phyloP scores from a whole-genome alignment of 345 rosid species.

The Schrenkiella parvula region DNA sequence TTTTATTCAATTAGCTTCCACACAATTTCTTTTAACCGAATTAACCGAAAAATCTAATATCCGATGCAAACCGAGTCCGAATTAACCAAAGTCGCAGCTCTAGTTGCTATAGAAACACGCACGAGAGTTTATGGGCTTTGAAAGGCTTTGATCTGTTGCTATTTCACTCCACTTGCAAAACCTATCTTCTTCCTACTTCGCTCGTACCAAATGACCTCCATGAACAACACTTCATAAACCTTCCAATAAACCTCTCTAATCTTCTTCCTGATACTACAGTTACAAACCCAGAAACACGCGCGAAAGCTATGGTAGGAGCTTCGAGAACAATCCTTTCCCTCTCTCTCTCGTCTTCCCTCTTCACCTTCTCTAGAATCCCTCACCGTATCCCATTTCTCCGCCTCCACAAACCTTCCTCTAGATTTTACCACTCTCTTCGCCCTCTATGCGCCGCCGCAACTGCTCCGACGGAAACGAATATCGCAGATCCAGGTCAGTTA shows the following conservation, averaged over 20 bases:
- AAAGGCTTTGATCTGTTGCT: neutral
- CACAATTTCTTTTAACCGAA: too few species aligned
- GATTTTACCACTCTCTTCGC: constrained; percentile 47
- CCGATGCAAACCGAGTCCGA: too few species aligned
- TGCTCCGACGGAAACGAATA: constrained; percentile 16
- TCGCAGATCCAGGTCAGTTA: constrained; percentile 41
- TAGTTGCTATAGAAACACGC: too few species aligned
- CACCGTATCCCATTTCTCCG: constrained; percentile 39
- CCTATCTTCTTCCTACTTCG: constrained; percentile 30
- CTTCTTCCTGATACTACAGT: neutral
- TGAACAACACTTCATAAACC: constrained; percentile 20
- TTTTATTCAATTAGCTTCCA: too few species aligned
- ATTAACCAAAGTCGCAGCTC: too few species aligned
- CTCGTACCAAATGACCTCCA: constrained; percentile 17
- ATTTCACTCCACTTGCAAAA: constrained; percentile 15
- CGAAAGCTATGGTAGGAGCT: constrained; percentile 49
- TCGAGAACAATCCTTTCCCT: constrained; percentile 46
- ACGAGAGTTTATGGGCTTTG: constrained; percentile 23
- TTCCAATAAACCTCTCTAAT: constrained; percentile 5
- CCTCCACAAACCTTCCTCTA: constrained; percentile 38
- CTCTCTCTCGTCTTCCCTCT: constrained; percentile 44
- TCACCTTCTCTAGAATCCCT: constrained; percentile 29
- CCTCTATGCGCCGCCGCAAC: constrained; percentile 47
- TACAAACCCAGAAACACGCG: constrained; percentile 1
- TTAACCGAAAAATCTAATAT: too few species aligned